Evolutionary conservation across 805 yeast genomes (phyloP).

Genomic region (Candida anglica): DNA sequence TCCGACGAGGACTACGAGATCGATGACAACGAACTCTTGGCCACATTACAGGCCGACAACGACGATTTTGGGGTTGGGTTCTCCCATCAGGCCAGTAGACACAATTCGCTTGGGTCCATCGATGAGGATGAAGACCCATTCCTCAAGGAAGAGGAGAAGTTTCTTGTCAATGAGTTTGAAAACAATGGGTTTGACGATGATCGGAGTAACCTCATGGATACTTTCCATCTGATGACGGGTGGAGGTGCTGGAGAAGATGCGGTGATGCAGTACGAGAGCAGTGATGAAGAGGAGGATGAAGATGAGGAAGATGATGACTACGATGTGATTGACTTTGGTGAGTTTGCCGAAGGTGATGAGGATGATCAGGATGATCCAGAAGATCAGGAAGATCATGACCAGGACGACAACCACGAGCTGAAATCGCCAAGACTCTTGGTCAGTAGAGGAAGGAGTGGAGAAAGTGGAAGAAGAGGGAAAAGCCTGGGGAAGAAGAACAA

Average conservation of each 20-base stretch:
- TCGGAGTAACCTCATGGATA: conserved; percentile 10
- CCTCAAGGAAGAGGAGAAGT: conserved; percentile 41
- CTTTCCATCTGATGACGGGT: conserved; percentile 10
- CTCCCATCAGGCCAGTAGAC: conserved; percentile 11
- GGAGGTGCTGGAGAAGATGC: conserved; percentile 22
- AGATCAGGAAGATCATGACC: conserved; percentile 1
- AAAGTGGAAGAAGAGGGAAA: no score
- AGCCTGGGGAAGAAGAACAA: conserved; percentile 7
- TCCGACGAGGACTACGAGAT: conserved; percentile 67
- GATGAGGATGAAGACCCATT: conserved; percentile 36
- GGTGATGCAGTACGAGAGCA: conserved; percentile 38
- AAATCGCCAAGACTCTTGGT: conserved; percentile 3
- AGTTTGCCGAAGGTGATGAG: conserved; percentile 1
- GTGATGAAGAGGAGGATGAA: conserved; percentile 29
- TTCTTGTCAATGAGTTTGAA: conserved; percentile 43
- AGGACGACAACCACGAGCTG: conserved; percentile 6
- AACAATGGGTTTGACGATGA: conserved; percentile 43
- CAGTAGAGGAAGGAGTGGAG: no score
- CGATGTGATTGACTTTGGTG: conserved; percentile 2
- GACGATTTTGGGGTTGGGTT: conserved; percentile 29
- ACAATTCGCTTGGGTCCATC: conserved; percentile 26
- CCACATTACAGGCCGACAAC: conserved; percentile 45
- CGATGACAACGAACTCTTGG: conserved; percentile 44
- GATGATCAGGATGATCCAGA: conserved; percentile 4
- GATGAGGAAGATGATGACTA: conserved; percentile 22